Percentiles rank a stretch among this genome's conserved stretches.
Evolutionary conservation across 306 rosid genomes (phyloP).

Genomic region (Malus orientalis): DNA sequence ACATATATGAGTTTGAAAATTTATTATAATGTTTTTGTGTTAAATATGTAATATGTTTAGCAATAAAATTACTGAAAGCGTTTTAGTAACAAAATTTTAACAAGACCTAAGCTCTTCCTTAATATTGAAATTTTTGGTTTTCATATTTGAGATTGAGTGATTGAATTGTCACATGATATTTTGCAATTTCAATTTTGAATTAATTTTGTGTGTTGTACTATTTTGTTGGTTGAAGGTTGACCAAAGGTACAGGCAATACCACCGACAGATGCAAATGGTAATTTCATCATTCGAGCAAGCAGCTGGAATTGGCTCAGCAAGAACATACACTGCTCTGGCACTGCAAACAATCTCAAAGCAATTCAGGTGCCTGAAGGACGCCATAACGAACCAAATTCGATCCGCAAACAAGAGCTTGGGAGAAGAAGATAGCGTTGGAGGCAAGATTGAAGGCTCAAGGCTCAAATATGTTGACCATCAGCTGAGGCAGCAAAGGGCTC

Average conservation of each 20-base stretch:
- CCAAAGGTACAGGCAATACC: conserved; percentile 88
- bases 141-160: neutral
- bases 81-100: neutral
- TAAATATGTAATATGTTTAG: neutral
- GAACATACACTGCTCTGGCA: conserved; percentile 87
- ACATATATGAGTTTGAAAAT: neutral
- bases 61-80: neutral
- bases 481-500: conserved; percentile 83
- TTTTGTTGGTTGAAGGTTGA: conserved; percentile 54
- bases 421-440: conserved; percentile 69
- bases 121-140: neutral
- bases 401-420: conserved; percentile 75
- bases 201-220: neutral
- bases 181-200: neutral
- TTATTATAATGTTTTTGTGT: neutral
- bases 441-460: conserved; percentile 75
- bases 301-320: conserved; percentile 77
- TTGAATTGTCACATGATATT: neutral
- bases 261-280: conserved; percentile 82
- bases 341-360: conserved; percentile 87
- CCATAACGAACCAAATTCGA: conserved; percentile 63
- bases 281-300: conserved; percentile 72
- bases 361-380: conserved; percentile 83
- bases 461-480: conserved; percentile 88
- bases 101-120: neutral